These are phyloP conservation scores for Gentiana macrophylla DNA, from an alignment of 257 asterid species.

Conservation along the genomic window DNA sequence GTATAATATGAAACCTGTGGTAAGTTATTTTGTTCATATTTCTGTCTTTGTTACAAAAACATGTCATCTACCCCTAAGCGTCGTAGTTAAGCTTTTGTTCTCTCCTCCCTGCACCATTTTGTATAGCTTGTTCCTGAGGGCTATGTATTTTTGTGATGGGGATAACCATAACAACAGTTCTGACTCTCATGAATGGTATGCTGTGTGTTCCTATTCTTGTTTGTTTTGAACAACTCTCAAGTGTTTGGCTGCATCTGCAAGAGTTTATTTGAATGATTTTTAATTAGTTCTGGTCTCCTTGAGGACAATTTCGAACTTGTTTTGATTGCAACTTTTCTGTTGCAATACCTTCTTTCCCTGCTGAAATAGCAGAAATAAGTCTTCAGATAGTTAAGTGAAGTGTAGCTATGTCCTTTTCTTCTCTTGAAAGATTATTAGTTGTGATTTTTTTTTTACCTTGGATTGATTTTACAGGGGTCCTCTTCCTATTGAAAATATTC, in stretches of 20 bases:
- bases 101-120: constrained; percentile 3
- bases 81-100: neutral
- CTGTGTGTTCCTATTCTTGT: neutral
- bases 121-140: constrained; percentile 82
- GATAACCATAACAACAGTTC: constrained; percentile 93
- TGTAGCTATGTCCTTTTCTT: too few relatives aligned
- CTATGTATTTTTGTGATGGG: constrained; percentile 75
- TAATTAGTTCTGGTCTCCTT: too few relatives aligned
- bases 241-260: too few relatives aligned
- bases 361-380: too few relatives aligned
- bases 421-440: too few relatives aligned
- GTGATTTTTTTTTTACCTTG: neutral
- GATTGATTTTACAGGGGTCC: constrained; percentile 28
- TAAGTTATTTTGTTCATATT: constrained; percentile 11
- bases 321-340: too few relatives aligned
- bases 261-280: too few relatives aligned
- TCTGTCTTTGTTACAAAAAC: neutral
- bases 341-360: too few relatives aligned
- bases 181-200: constrained; percentile 87
- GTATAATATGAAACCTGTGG: constrained; percentile 77
- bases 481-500: constrained; percentile 24
- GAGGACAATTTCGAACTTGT: too few relatives aligned
- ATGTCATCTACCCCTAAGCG: too few relatives aligned
- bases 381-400: too few relatives aligned
- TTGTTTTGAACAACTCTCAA: too few relatives aligned